Evolutionary conservation across 179 eudicot genomes (phyloP), one percentile per base, ranked within the genome.

Genomic region (Spinacia oleracea): DNA sequence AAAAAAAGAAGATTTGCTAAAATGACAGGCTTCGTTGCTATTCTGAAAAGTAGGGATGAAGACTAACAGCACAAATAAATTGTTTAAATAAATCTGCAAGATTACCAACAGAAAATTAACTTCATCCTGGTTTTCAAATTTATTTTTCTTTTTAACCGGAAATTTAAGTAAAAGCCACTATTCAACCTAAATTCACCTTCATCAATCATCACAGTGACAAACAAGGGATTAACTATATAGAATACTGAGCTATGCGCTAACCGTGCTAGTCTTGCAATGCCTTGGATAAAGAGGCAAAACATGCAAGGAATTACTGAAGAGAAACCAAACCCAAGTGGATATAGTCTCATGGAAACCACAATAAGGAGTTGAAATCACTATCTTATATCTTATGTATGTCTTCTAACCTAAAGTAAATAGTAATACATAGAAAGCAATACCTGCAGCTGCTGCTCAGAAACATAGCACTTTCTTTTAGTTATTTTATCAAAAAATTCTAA

Each of bases 401-500:
- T 16, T 4, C 68, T 23, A 4, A 5, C 35, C 20, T 25, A 15
- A 51, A 21, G 32, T 68, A 34, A 23, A 35, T 38, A n/a, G n/a
- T n/a, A n/a, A n/a, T n/a, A n/a, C n/a, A n/a, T n/a, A 62, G 29
- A 79, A 14, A 27, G 45, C 23, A 55, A 21, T 87, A 87, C 89
- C 88, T 87, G 79, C 45, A 87, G 80, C 60, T 87, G 89, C 74
- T 85, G 72, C 71, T 81, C 56, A 53, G 88, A 76, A 34, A 87
- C 48, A 63, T 62, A 76, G 63, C 74, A 75, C 45, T 71, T 85
- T 70, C 84, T 82, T 83, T 80, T 48, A 56, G 75, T 75, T 67
- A 77, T 62, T 65, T 84, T 84, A 27, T 85, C 83, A 32, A 93
- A 73, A 73, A 96, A 91, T 3, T 89, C 81, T 21, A 74, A 73